Conservation (phyloP, 2,329 filamentous ascomycete species). For the Colletotrichum sp. region DNA sequence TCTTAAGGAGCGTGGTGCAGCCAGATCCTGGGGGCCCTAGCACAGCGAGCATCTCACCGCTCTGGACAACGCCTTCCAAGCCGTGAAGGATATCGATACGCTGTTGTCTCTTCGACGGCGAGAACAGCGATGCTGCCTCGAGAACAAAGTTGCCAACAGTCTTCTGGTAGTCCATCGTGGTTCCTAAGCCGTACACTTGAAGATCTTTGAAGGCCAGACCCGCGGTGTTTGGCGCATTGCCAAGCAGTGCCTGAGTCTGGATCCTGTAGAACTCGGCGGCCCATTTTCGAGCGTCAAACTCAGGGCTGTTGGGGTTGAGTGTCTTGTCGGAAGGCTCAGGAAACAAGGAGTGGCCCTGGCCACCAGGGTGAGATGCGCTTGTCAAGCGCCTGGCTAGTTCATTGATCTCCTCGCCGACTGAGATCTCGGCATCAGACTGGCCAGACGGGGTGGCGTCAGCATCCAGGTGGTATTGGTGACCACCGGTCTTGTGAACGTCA, state of each 20-base stretch:
- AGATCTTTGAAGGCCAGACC: conserved; percentile 44
- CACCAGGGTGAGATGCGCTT: conserved; percentile 22
- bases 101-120: conserved; percentile 25
- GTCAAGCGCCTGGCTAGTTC: conserved; percentile 33
- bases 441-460: neutral
- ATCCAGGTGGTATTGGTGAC: neutral
- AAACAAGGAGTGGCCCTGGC: conserved; percentile 24
- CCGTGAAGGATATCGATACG: conserved; percentile 53
- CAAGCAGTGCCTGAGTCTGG: conserved; percentile 25
- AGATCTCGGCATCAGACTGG: neutral
- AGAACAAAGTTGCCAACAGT: conserved; percentile 43
- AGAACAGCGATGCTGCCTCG: conserved; percentile 27
- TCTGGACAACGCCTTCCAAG: conserved; percentile 55
- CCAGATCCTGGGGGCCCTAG: conserved; percentile 59
- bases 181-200: conserved; percentile 45
- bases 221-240: conserved; percentile 31
- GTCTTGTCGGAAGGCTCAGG: conserved; percentile 26
- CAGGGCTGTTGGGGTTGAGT: conserved; percentile 41
- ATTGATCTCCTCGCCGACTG: conserved; percentile 22
- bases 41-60: conserved; percentile 62
- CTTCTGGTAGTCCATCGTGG: conserved; percentile 46
- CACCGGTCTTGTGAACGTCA: neutral
- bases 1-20: conserved; percentile 73
- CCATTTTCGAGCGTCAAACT: conserved; percentile 48
- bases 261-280: conserved; percentile 41